These are phyloP conservation scores for Penicillium sp. DNA, from an alignment of 2,329 filamentous ascomycete genomes.

Conservation along the genomic window DNA sequence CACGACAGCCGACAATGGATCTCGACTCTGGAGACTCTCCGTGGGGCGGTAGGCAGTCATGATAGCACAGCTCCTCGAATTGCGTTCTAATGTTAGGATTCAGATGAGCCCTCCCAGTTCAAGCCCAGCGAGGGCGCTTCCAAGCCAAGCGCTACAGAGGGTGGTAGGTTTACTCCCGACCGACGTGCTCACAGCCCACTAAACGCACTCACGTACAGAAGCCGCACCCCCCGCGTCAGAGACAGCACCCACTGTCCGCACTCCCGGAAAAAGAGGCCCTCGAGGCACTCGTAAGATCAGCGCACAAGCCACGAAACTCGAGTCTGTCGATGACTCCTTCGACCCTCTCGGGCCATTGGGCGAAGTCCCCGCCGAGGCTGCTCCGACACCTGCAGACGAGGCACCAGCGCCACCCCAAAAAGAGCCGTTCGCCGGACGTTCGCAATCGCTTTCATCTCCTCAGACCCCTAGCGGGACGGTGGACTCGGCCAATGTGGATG, in stretches of 20 bases:
- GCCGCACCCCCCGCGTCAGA: constrained; percentile 35
- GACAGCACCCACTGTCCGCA: constrained; percentile 47
- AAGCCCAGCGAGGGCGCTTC: constrained; percentile 26
- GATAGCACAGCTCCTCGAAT: constrained; percentile 24
- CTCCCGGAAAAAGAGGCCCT: constrained; percentile 52
- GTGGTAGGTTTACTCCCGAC: constrained; percentile 27
- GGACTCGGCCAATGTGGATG: constrained; percentile 72
- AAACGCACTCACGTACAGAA: constrained; percentile 26
- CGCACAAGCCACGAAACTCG: constrained; percentile 62
- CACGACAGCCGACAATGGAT: constrained; percentile 36
- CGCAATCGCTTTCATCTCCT: constrained; percentile 42
- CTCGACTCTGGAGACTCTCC: constrained; percentile 50
- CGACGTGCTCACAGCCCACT: constrained; percentile 17
- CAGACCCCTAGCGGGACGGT: constrained; percentile 55
- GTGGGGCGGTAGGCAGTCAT: constrained; percentile 48
- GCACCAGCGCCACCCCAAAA: constrained; percentile 63
- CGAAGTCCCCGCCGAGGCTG: constrained; percentile 42
- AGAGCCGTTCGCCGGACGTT: constrained; percentile 49
- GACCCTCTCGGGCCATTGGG: constrained; percentile 65
- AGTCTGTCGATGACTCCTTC: constrained; percentile 63
- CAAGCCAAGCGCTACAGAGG: constrained; percentile 33
- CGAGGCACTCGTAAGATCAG: constrained; percentile 60
- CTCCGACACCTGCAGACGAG: constrained; percentile 50
- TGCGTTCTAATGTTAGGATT: constrained; percentile 25
- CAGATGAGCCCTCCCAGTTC: constrained; percentile 52